Base-by-base conservation (phyloP, 1,284 basidiomycete species). In the Cryptococcus deneoformans region DNA sequence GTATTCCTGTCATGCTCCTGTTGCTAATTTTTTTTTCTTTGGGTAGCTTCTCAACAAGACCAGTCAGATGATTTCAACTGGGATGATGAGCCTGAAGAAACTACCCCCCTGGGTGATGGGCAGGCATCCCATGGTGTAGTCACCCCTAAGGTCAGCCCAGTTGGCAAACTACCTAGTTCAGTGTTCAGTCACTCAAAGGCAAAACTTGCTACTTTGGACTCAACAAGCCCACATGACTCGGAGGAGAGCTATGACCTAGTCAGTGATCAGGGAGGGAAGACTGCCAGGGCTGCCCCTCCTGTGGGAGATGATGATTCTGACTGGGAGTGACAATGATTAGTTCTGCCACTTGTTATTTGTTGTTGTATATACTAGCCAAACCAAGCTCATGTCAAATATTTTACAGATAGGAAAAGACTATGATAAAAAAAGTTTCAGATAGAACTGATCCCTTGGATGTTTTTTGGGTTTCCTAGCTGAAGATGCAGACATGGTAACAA, bases 191-290 rank as follows among this genome's bases (percentile, higher is more conserved):
- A 37, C 40, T 5, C 53, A 37, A 59, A 52, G 14, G 69, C 70
- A 12, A 63, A 68, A 0, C 58, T 64, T 6, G 14, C 35, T 20
- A 38, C 24, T 1, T 20, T 36, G 3, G 29, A 29, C 29, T 29
- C 29, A 29, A 74, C 75, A 6, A 73, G 70, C 24, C 72, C 76
- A n/a, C 61, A 77, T n/a, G 73, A 76, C 52, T 76, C 73, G 6
- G 77, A 79, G 59, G 78, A 79, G 62, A 78, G 77, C 61, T 79
- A 78, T 56, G 78, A 79, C 53, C 58, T 79, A 5, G 73, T 79
- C 46, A 69, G 65, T 37, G 69, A 75, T 53, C 69, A 70, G 48
- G 65, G 64, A 7, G 53, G 42, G 10, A 55, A 55, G 49, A 42
- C 12, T 37, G 65, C 60, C 34, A 56, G 57, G 5, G 58, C 61